Evolutionary conservation across 2,329 filamentous ascomycete species (phyloP).

Genomic region (Xylariaceae sp.): DNA sequence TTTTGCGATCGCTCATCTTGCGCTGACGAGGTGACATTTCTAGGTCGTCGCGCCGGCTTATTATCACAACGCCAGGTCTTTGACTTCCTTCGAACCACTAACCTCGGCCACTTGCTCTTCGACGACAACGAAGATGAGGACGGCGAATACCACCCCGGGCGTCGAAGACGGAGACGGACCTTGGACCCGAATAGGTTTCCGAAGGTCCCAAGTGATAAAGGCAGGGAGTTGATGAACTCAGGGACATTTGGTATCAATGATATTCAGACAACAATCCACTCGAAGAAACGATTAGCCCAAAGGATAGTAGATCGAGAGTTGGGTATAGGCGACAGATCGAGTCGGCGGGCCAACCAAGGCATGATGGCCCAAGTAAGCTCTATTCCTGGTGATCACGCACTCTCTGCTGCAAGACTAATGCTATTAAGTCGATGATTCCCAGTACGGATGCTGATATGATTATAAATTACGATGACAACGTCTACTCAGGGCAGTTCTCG

Average conservation of each 20-base stretch:
- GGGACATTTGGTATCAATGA: constrained; percentile 78
- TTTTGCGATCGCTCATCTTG: constrained; percentile 33
- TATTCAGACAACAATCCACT: constrained; percentile 46
- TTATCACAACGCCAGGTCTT: constrained; percentile 44
- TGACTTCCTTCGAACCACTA: constrained; percentile 43
- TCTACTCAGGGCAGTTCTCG: constrained; percentile 95
- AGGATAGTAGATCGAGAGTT: constrained; percentile 82
- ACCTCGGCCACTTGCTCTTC: constrained; percentile 42
- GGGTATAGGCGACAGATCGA: constrained; percentile 65
- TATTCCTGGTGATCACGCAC: not conserved
- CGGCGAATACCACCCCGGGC: constrained; percentile 42
- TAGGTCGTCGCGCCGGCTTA: constrained; percentile 30
- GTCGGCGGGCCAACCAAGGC: constrained; percentile 61
- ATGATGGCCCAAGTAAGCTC: constrained; percentile 70
- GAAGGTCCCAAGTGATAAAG: constrained; percentile 80
- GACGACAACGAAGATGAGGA: constrained; percentile 38
- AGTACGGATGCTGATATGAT: constrained; percentile 79
- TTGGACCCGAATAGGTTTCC: constrained; percentile 68
- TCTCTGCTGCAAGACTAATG: constrained; percentile 14
- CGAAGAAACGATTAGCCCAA: constrained; percentile 64
- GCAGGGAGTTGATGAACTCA: constrained; percentile 76
- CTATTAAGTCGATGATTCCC: constrained; percentile 71
- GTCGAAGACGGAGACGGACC: constrained; percentile 45
- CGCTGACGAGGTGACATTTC: constrained; percentile 32
- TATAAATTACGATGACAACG: constrained; percentile 81